Evolutionary conservation across 192 early-diverging fungal genomes (phyloP), one percentile per base, ranked within the genome.

Genomic region (Backusella luteola): DNA sequence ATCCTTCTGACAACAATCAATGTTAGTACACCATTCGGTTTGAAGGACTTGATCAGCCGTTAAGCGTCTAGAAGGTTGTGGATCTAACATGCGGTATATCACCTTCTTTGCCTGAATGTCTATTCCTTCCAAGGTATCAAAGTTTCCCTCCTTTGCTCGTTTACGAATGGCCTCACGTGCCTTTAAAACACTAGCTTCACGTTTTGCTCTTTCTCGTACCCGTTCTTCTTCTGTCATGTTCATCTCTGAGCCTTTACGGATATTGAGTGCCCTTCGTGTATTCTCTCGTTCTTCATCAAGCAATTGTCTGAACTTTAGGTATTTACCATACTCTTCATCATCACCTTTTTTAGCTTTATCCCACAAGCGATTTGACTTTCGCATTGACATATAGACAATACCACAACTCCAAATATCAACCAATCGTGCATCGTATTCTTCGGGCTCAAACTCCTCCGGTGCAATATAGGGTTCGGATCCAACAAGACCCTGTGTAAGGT

Each of bases 391-490:
- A 36, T 71, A 71, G 29, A 98, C 95, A 39, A 98, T 94, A 63
- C 94, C 97, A 56, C 91, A 91, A 12, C 95, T 87, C 97, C 97
- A 98, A 39, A 98, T 85, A 80, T 98, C 97, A 19, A 95, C 94
- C 32, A 87, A 83, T 76, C 96, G 91, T 8, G 93, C 92, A 80
- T 98, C 96, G 75, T 98, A 98, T 76, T 96, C 94, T 77, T 91
- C 91, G 66, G 78, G 83, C 5, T 80, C 66, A 73, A 93, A 94
- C 80, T 86, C 90, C 85, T 97, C 97, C 5, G 97, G 97, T 12
- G 97, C 96, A 86, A 98, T 98, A 81, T 98, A 98, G 15, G 97
- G 97, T 63, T 94, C 95, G 23, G 93, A 94, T 39, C 97, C 97
- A 80, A 93, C 94, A 38, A 96, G 81, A 17, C 97, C 97, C 71